Evolutionary conservation across 306 rosid species (phyloP).

Genomic region (Casuarina equisetifolia): DNA sequence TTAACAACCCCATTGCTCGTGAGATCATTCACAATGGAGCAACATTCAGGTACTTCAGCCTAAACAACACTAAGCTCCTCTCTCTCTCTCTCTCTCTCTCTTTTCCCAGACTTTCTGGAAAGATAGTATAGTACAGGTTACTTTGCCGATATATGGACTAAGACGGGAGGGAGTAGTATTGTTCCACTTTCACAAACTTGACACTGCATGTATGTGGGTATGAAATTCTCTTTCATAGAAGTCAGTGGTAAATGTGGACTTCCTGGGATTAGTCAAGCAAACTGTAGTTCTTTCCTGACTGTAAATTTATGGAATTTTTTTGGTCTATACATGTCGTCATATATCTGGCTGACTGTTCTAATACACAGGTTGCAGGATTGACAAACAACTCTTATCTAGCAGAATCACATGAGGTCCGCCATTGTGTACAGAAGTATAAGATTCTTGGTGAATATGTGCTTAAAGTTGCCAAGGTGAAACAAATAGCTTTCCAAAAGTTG

Average conservation of each 20-base stretch:
- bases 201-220: background rate
- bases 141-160: too few species aligned
- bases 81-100: constrained; percentile 12
- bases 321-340: background rate
- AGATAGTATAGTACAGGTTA: background rate
- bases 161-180: too few species aligned
- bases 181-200: too few species aligned
- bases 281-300: background rate
- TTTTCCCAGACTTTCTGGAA: background rate
- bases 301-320: constrained; percentile 17
- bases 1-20: constrained; percentile 63
- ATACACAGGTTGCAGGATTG: constrained; percentile 88
- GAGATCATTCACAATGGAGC: constrained; percentile 94
- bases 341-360: constrained; percentile 31
- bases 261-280: background rate
- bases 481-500: constrained; percentile 19
- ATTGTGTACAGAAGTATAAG: constrained; percentile 74
- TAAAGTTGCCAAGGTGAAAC: constrained; percentile 82
- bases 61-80: constrained; percentile 18
- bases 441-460: constrained; percentile 78
- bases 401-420: constrained; percentile 86
- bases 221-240: background rate
- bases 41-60: constrained; percentile 80
- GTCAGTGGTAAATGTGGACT: background rate
- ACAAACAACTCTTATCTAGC: constrained; percentile 83